Conservation (phyloP, 2,329 filamentous ascomycete species). For the Bertia moriformis region DNA sequence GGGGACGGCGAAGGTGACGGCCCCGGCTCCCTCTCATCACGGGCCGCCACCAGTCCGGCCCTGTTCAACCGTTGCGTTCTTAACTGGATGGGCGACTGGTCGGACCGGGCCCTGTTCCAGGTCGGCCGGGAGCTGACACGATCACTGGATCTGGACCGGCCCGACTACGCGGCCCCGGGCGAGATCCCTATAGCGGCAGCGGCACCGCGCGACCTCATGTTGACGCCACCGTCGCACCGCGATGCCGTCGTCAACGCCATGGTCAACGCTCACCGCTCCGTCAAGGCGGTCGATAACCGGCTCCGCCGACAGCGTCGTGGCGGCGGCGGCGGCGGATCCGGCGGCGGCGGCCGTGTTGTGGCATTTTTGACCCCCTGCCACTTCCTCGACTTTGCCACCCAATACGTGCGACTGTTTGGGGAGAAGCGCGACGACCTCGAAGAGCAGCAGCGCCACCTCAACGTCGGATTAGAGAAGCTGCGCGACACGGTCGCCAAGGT, state of each 20-base stretch:
- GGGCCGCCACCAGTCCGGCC: constrained; percentile 91
- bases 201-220: constrained; percentile 57
- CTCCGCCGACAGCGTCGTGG: constrained; percentile 84
- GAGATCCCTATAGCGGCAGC: constrained; percentile 75
- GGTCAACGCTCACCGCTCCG: constrained; percentile 94
- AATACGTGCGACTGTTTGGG: constrained; percentile 92
- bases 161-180: constrained; percentile 73
- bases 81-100: constrained; percentile 99
- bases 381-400: constrained; percentile 92
- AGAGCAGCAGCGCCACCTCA: constrained; percentile 94
- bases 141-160: constrained; percentile 83
- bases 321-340: too few species aligned
- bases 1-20: too few species aligned
- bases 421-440: constrained; percentile 97
- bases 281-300: constrained; percentile 77
- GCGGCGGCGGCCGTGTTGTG: too few species aligned
- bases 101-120: constrained; percentile 95
- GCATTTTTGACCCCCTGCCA: constrained; percentile 92
- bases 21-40: constrained; percentile 60
- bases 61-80: constrained; percentile 98
- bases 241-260: constrained; percentile 91
- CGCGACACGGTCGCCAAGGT: constrained; percentile 96
- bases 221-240: constrained; percentile 73
- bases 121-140: constrained; percentile 90
- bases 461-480: constrained; percentile 92